These are phyloP conservation scores for Pseudozyma sp. DNA, from an alignment of 1,284 basidiomycete species.

Conservation along the genomic window DNA sequence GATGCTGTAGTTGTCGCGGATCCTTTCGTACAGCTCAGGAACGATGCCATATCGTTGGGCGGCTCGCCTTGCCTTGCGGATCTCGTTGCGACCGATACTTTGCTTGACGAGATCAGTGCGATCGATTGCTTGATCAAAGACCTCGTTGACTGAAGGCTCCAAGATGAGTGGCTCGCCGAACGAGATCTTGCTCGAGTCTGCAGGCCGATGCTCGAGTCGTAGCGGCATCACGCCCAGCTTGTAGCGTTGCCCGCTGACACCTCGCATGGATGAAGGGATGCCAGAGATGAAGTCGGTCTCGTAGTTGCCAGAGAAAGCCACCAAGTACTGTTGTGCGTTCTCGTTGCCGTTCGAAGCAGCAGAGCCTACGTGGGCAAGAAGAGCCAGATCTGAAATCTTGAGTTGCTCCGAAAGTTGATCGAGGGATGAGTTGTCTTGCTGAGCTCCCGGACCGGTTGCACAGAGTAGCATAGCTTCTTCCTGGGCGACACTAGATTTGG, in stretches of 20 bases:
- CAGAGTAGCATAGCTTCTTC: conserved; percentile 27
- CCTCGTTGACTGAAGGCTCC: conserved; percentile 7
- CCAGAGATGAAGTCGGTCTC: conserved; percentile 25
- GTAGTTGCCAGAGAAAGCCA: conserved; percentile 40
- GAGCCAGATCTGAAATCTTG: conserved; percentile 24
- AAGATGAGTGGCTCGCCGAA: conserved; percentile 9
- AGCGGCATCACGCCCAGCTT: conserved; percentile 32
- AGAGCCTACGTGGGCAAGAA: conserved; percentile 13
- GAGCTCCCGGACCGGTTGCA: conserved; percentile 11
- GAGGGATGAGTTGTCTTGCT: conserved; percentile 9
- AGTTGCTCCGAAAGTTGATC: conserved; percentile 36
- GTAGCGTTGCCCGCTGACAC: conserved; percentile 5
- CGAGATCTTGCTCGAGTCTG: conserved; percentile 12
- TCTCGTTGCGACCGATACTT: conserved; percentile 23
- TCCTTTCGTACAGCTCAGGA: conserved; percentile 15
- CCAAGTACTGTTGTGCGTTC: conserved; percentile 17
- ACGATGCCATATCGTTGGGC: conserved; percentile 31
- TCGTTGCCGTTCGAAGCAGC: neutral
- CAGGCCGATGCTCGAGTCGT: conserved; percentile 21
- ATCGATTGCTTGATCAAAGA: conserved; percentile 17
- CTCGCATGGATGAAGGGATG: conserved; percentile 14
- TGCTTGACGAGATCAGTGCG: conserved; percentile 20
- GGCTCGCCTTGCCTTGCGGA: conserved; percentile 22
- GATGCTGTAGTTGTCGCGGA: conserved; percentile 38
- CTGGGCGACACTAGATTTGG: neutral